Evolutionary conservation across 2,329 filamentous ascomycete genomes (phyloP).

Genomic region (Penicillium oxalicum): DNA sequence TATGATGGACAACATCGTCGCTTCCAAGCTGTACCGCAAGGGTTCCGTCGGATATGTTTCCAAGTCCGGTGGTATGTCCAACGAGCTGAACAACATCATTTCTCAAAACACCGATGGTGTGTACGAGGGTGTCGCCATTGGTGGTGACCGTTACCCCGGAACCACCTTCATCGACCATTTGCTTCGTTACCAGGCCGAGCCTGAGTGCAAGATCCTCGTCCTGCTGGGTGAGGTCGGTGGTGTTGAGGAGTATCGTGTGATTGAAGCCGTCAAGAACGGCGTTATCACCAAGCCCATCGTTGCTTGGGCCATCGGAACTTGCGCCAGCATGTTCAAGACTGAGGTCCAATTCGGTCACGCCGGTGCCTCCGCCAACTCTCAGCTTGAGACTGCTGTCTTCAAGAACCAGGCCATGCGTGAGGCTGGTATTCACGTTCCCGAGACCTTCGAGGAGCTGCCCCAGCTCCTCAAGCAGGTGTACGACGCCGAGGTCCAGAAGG

Average conservation of each 20-base stretch:
- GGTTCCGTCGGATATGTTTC: conserved; percentile 98
- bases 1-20: conserved; percentile 99
- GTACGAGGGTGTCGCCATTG: conserved; percentile 98
- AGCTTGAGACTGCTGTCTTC: conserved; percentile 90
- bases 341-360: conserved; percentile 99
- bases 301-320: conserved; percentile 98
- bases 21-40: conserved; percentile 99
- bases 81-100: conserved; percentile 99
- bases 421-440: conserved; percentile 87
- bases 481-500: conserved; percentile 76
- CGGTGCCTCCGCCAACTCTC: conserved; percentile 97
- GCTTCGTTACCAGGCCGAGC: conserved; percentile 91
- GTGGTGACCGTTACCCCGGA: conserved; percentile 96
- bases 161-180: conserved; percentile 99
- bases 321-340: conserved; percentile 99
- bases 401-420: conserved; percentile 98
- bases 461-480: conserved; percentile 71
- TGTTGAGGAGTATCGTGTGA: conserved; percentile 99
- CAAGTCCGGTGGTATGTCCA: conserved; percentile 99
- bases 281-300: conserved; percentile 97
- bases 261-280: conserved; percentile 92
- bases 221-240: conserved; percentile 97
- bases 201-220: conserved; percentile 94
- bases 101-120: conserved; percentile 95
- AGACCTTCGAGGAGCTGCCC: conserved; percentile 96